Evolutionary conservation across 1,284 basidiomycete genomes (phyloP), one percentile per base, ranked within the genome.

Genomic region (Cronartium ribicola): DNA sequence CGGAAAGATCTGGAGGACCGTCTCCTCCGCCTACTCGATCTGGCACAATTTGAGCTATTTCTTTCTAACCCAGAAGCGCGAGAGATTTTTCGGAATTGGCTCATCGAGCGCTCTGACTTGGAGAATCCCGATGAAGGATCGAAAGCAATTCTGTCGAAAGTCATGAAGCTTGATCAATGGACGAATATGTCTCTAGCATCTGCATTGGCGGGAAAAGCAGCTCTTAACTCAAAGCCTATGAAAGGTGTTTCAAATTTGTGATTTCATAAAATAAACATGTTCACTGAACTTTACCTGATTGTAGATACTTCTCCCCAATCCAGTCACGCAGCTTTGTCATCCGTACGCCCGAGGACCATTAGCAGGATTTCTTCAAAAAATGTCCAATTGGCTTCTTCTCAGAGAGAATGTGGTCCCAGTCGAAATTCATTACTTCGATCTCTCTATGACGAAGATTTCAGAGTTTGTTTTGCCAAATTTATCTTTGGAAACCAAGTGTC

Each of bases 371-470:
- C 22, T 36, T 71, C 36, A 46, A 3, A 20, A 46, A 63, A 10
- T 39, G 17, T 46, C 11, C 40, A 37, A 39, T 10, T 59, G 36
- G 37, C 48, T n/a, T 29, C 51, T 61, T 60, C 44, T 7, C 48
- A 44, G 14, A 39, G 55, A 11, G 61, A 43, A n/a, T 66, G 60
- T 20, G 43, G 40, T 14, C 40, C 39, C 0, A 65, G 63, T 48
- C 70, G 70, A 11, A 46, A 57, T 13, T 17, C 37, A 13, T 37
- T 73, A 7, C 64, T 73, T 20, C n/a, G 51, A 41, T 73, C 63
- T 37, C 65, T 73, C 37, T 73, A 73, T 48, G 57, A 59, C n/a
- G 41, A 61, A 41, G 63, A 44, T n/a, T 73, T 73, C 41, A 66
- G 66, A 62, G 70, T 73, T 57, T 11, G 51, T 44, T 17, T 40